Evolutionary conservation across 2,329 filamentous ascomycete species (phyloP).

Genomic region (Acephala macrosclerotiorum): DNA sequence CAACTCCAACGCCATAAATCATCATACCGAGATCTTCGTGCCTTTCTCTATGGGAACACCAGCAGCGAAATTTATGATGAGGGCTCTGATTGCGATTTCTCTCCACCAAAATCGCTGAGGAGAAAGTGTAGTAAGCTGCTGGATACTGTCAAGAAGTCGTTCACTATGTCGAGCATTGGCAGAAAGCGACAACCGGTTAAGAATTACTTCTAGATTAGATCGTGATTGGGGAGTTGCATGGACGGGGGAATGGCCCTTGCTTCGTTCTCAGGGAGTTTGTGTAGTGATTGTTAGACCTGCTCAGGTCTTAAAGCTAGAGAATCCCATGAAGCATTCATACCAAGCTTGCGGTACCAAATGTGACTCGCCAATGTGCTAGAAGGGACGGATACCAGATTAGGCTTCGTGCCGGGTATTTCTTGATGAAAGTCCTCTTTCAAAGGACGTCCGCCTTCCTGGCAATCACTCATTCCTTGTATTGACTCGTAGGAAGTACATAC

Average conservation of each 20-base stretch:
- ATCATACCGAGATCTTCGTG: neutral
- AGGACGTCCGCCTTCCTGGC: no score
- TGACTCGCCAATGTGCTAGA: no score
- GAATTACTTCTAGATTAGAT: neutral
- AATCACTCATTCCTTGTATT: no score
- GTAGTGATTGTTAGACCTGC: neutral
- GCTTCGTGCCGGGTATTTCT: no score
- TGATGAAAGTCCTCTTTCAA: no score
- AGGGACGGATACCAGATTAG: no score
- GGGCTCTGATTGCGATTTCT: conserved; percentile 5
- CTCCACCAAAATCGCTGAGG: conserved; percentile 11
- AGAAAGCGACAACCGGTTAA: conserved; percentile 3
- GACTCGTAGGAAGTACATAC: no score
- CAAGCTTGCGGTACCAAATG: no score
- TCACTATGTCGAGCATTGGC: conserved; percentile 5
- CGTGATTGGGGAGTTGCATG: neutral
- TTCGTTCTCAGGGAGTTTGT: neutral
- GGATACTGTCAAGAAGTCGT: conserved; percentile 14
- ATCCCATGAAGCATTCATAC: neutral
- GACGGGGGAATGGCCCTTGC: neutral
- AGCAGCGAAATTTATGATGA: conserved; percentile 2
- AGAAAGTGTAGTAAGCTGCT: conserved; percentile 28
- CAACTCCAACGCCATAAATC: neutral
- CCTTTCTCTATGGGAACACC: neutral
- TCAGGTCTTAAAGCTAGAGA: neutral